These are phyloP conservation scores for Erysimum pusillum DNA, from an alignment of 441 rosid genomes.

Conservation along the genomic window DNA sequence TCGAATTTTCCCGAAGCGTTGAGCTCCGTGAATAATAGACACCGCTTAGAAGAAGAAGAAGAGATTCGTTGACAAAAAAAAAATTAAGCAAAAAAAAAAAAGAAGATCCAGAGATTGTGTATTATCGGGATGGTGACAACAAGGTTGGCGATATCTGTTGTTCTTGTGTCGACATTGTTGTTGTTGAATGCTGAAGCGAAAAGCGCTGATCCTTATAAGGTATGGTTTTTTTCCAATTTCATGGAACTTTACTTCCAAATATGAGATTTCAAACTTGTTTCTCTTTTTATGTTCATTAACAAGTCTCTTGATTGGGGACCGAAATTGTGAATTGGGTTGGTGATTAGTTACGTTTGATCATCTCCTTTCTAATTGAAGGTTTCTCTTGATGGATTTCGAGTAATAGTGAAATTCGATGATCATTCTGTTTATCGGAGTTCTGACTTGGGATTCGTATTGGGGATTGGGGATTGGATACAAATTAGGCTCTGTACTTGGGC, in stretches of 20 bases:
- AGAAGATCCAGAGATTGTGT: background rate
- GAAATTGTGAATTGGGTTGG: slow-evolving; percentile 10
- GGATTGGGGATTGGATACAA: background rate
- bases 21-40: slow-evolving; percentile 24
- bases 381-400: slow-evolving; percentile 16
- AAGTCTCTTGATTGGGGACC: slow-evolving; percentile 6
- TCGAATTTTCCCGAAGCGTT: background rate
- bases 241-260: background rate
- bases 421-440: background rate
- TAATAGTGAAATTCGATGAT: slow-evolving; percentile 11
- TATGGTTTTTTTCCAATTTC: slow-evolving; percentile 29
- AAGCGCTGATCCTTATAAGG: slow-evolving; percentile 84
- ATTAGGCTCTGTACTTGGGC: background rate
- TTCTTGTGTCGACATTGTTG: slow-evolving; percentile 53
- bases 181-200: slow-evolving; percentile 55
- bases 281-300: background rate
- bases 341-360: background rate
- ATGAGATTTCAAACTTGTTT: background rate
- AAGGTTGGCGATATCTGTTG: slow-evolving; percentile 36
- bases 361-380: background rate
- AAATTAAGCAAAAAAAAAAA: background rate
- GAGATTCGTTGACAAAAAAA: background rate
- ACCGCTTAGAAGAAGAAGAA: slow-evolving; percentile 12
- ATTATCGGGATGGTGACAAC: slow-evolving; percentile 44
- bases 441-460: background rate